Percentiles rank a stretch among this genome's conserved stretches.
Evolutionary conservation across 306 rosid genomes (phyloP).

Genomic region (Ormosia semicastrata): DNA sequence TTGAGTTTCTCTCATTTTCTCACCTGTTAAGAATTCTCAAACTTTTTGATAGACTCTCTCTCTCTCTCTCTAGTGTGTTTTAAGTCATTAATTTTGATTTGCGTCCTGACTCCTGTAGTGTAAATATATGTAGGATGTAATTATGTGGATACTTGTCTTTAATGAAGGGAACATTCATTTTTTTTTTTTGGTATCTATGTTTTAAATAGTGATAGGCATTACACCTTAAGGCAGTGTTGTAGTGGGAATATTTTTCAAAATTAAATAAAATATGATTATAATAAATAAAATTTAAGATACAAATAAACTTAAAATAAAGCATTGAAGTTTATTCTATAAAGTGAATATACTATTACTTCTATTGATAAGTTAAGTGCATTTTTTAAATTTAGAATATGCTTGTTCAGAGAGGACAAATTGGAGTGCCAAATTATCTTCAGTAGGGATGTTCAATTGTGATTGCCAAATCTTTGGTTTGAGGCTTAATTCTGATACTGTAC

Average conservation of each 20-base stretch:
- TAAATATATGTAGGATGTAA: not conserved
- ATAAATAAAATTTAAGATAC: not conserved
- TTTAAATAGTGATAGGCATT: not conserved
- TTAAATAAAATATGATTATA: not conserved
- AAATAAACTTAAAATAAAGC: not conserved
- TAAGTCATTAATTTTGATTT: not conserved
- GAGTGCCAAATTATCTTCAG: not conserved
- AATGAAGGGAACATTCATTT: not conserved
- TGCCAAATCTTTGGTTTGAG: conserved; percentile 1
- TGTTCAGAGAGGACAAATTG: not conserved
- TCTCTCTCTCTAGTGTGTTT: not conserved
- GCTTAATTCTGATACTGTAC: conserved; percentile 7
- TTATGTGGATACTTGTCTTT: not conserved
- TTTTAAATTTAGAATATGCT: not conserved
- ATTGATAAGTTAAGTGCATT: not conserved
- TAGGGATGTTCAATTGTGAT: not conserved
- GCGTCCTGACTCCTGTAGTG: not conserved
- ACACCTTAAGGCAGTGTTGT: not conserved
- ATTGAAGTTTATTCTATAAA: not conserved
- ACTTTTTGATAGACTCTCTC: too few species aligned
- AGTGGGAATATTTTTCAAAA: not conserved
- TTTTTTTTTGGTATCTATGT: not conserved
- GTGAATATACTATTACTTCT: not conserved
- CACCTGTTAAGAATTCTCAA: too few species aligned
- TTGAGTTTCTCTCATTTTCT: too few species aligned